Evolutionary conservation across 2,329 filamentous ascomycete species (phyloP).

Genomic region (Apiospora sp.): DNA sequence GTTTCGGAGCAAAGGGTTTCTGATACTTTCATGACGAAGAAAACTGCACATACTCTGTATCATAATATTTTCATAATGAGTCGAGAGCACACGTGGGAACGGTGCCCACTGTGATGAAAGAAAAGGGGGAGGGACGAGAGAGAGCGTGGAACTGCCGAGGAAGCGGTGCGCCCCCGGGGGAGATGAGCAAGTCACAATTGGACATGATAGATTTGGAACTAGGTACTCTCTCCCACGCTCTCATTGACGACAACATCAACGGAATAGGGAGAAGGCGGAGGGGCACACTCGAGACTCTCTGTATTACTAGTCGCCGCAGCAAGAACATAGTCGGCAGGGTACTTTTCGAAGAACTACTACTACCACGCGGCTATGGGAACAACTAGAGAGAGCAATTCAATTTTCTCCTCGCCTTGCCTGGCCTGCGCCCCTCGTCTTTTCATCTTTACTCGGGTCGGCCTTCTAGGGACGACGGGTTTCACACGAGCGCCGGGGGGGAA

Average conservation of each 20-base stretch:
- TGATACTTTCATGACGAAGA: conserved; percentile 22
- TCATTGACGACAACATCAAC: background rate
- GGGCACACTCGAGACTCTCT: background rate
- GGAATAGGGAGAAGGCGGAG: background rate
- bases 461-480: background rate
- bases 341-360: background rate
- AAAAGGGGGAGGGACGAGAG: background rate
- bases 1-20: conserved; percentile 10
- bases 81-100: background rate
- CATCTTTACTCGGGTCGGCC: background rate
- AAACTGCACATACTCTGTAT: conserved; percentile 20
- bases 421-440: background rate
- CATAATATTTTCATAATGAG: conserved; percentile 21
- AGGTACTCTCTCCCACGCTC: background rate
- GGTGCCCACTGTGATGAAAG: background rate
- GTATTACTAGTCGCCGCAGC: conserved; percentile 4
- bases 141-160: background rate
- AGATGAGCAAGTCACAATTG: background rate
- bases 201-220: conserved; percentile 13
- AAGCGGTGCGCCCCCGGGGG: background rate
- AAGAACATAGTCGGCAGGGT: background rate
- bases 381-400: background rate
- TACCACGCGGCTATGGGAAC: background rate
- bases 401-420: background rate
- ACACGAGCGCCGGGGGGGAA: too few species aligned